Conservation (phyloP, 2,329 filamentous ascomycete species). For the Cladophialophora immunda region DNA sequence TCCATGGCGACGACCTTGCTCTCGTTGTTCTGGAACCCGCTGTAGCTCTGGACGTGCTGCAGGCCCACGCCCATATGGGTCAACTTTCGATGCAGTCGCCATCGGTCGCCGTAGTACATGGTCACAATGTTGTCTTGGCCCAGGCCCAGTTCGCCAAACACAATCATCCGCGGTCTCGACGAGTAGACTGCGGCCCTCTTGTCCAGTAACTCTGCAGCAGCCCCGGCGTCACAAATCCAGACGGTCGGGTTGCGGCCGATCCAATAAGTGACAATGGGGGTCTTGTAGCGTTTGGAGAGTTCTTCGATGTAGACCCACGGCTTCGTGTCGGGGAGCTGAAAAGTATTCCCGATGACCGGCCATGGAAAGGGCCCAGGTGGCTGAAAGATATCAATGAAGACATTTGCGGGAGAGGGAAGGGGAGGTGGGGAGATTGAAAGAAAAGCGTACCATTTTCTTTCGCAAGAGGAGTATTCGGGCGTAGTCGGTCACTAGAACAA, state of each 20-base stretch:
- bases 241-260: constrained; percentile 53
- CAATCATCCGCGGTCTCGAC: constrained; percentile 43
- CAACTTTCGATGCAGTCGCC: constrained; percentile 56
- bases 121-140: constrained; percentile 51
- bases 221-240: constrained; percentile 45
- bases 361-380: constrained; percentile 64
- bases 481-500: constrained; percentile 38
- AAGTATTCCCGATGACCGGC: constrained; percentile 66
- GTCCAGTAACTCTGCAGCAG: constrained; percentile 45
- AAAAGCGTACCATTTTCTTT: constrained; percentile 39
- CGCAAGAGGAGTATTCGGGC: constrained; percentile 41
- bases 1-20: constrained; percentile 61
- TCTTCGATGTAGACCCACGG: constrained; percentile 67
- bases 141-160: constrained; percentile 44
- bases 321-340: constrained; percentile 62
- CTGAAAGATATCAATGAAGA: constrained; percentile 43
- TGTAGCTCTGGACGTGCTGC: constrained; percentile 64
- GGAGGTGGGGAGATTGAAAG: too few relatives aligned
- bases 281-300: constrained; percentile 59
- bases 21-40: constrained; percentile 66
- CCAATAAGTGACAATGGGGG: constrained; percentile 65
- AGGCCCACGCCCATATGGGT: constrained; percentile 63
- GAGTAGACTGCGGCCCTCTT: constrained; percentile 47
- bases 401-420: background rate
- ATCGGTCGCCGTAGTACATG: constrained; percentile 52